A percentile compares a stretch with the other conserved stretches of the same genome.
phyloP scores from a whole-genome alignment of 2,329 filamentous ascomycete species.

The Thelonectria discophora region DNA sequence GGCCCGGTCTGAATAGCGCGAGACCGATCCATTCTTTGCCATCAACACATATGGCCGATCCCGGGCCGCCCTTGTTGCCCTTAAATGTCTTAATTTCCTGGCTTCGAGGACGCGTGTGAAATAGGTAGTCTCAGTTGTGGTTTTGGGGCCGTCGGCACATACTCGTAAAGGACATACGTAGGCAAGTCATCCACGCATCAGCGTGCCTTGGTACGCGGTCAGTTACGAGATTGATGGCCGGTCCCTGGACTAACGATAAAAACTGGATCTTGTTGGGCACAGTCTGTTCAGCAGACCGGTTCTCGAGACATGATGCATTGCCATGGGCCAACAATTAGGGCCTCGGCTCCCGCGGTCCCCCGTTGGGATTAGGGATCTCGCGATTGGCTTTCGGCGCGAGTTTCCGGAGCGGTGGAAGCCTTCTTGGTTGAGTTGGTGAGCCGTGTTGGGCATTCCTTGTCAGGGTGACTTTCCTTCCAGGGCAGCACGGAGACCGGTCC shows the following conservation, averaged over 20 bases:
- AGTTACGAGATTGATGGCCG: background rate
- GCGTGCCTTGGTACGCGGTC: background rate
- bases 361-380: background rate
- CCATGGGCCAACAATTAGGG: background rate
- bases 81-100: constrained; percentile 10
- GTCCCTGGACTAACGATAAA: background rate
- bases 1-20: background rate
- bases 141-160: background rate
- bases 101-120: constrained; percentile 1
- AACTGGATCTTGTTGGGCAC: constrained; percentile 2
- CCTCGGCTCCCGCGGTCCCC: constrained; percentile 6
- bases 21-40: background rate
- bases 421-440: background rate
- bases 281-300: background rate
- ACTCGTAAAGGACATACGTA: background rate
- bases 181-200: background rate
- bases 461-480: background rate
- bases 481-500: background rate
- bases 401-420: constrained; percentile 1
- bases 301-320: background rate
- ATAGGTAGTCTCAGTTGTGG: background rate
- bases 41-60: background rate
- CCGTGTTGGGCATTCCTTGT: background rate
- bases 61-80: background rate
- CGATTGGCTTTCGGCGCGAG: background rate